Evolutionary conservation across 202 grass and related monocot species (phyloP), one percentile per base, ranked within the genome.

Genomic region (Panicum hallii): DNA sequence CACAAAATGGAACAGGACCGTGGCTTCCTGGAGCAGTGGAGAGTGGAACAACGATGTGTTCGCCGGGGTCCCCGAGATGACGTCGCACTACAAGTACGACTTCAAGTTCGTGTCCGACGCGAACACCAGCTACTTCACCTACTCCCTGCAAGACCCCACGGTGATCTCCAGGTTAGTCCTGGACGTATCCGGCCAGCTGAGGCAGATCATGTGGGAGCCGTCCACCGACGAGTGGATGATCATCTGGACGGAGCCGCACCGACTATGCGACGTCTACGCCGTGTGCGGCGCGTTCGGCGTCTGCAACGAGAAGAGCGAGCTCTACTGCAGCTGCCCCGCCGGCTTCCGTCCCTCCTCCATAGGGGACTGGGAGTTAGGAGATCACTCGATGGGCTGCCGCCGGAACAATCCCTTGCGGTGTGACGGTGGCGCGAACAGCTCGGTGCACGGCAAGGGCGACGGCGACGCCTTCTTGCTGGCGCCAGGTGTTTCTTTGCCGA

Each of bases 161-260:
- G 63, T 78, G 4, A 88, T 67, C 78, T 91, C 89, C 12, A 85
- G 89, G 82, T 13, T 91, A 5, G 61, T 65, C 58, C 4, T 91
- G 45, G 64, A 72, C 66, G 0, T 43, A 69, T 84, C 40, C 61
- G 85, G 89, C 13, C 81, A 88, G 63, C 23, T 67, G n/a, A 47
- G 43, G 67, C 81, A 85, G 75, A 47, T 63, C 5, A 88, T 16
- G 71, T 91, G 89, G 89, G 4, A 73, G 38, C 13, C 66, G 16
- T 4, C 19, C 17, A 0, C 48, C 46, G 16, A 46, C 19, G 15
- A 90, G 41, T 91, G 85, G 89, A 34, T 88, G 15, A 38, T 61
- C 67, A 70, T 91, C 23, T 88, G 89, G 85, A 9, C 70, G 44
- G 85, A 91, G 46, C 89, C 85, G 54, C 75, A 64, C 57, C 46